A percentile compares a stretch with the other conserved stretches of the same genome.
phyloP scores from a whole-genome alignment of 106 monocot genomes.

The Platanthera guangdongensis region DNA sequence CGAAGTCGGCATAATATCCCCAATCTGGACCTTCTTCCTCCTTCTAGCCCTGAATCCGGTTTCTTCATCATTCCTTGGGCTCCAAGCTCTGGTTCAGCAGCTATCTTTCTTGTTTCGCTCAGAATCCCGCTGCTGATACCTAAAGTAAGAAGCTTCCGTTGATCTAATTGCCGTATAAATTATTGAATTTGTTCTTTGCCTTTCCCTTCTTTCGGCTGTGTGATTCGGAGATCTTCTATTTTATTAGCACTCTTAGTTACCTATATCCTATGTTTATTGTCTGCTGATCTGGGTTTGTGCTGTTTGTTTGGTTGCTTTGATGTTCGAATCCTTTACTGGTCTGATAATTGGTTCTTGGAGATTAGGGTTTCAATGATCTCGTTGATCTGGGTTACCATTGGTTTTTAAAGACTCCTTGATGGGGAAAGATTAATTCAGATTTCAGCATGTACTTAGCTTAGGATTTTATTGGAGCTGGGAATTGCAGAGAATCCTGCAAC shows the following conservation, averaged over 20 bases:
- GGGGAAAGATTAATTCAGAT: background rate
- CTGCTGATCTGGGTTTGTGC: background rate
- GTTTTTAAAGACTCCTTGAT: background rate
- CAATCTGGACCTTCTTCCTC: background rate
- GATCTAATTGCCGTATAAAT: background rate
- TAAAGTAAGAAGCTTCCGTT: background rate
- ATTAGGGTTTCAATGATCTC: background rate
- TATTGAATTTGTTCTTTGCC: background rate
- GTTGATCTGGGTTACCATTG: background rate
- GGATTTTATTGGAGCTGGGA: background rate
- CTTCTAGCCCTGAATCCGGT: background rate
- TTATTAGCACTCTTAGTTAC: background rate
- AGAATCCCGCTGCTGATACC: background rate
- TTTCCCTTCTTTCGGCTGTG: background rate
- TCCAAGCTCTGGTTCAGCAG: background rate
- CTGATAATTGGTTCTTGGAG: background rate
- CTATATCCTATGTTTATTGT: background rate
- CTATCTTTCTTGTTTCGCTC: background rate
- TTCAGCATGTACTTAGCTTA: background rate
- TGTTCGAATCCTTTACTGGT: background rate
- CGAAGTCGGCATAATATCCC: background rate
- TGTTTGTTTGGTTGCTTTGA: background rate
- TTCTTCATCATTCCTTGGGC: background rate
- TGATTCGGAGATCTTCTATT: background rate
- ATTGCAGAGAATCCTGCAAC: background rate